Base-by-base conservation (phyloP, 2,329 filamentous ascomycete species). In the Apiospora marii region DNA sequence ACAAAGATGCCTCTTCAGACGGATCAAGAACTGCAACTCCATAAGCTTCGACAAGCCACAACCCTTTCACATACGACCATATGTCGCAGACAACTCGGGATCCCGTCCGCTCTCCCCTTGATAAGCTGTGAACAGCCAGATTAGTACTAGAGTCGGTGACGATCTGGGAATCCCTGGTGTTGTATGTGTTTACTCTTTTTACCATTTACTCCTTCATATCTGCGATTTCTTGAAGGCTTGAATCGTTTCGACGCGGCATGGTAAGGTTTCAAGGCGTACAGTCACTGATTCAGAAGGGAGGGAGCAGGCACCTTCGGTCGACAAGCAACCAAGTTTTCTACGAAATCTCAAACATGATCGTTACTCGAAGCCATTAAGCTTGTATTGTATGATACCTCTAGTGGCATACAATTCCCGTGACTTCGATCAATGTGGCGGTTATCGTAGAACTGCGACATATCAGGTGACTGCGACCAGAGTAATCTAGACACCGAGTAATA, bases 51-150 rank as follows among this genome's bases (percentile, higher is more conserved):
- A 58, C 24, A 34, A 8, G 14, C 30, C 51, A 2, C 10, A 3
- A 1, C 8, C 27, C 4, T 30, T n/a, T 34, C 68, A 69, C 46
- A 53, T 53, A 69, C 68, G 46, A 69, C 68, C 68, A 69, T 37
- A 69, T 46, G 43, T 69, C 48, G 43, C 44, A 69, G 68, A 69
- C n/a, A 69, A 51, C 68, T 51, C 68, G 68, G 68, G 68, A 69
- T 69, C 44, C 44, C 68, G 44, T 69, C 68, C 68, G 68, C 68
- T 69, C 68, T 69, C 68, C 68, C 68, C 44, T 51, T 48, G 68
- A 51, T 69, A 69, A 69, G 46, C 27, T 69, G 46, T 14, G 46
- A 69, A 49, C n/a, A 43, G 67, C 67, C 27, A 34, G 27, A 69
- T 49, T 69, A 69, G 67, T 69, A 69, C 43, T 69, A 19, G 44